phyloP scores from a whole-genome alignment of 192 early-diverging fungal genomes.

The Lunasporangiospora selenospora region DNA sequence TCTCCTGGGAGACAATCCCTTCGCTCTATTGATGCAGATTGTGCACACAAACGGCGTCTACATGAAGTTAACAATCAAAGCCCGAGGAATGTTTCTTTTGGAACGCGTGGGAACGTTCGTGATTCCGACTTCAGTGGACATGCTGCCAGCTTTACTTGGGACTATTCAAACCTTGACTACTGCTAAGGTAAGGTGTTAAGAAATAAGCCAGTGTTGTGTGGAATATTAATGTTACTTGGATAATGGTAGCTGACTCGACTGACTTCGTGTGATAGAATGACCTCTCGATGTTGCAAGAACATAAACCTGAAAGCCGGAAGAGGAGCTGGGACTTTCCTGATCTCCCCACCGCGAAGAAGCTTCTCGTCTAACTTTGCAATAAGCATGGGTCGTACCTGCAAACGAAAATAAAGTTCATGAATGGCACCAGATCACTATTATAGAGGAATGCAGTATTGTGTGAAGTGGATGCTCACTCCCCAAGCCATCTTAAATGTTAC shows the following conservation, averaged over 20 bases:
- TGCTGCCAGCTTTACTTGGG: slow-evolving; percentile 6
- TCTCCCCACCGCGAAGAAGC: slow-evolving; percentile 5
- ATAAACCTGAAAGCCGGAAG: slow-evolving; percentile 6
- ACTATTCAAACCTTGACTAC: slow-evolving; percentile 5
- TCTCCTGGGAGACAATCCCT: slow-evolving; percentile 1
- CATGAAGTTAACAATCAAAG: slow-evolving; percentile 10
- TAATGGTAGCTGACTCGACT: neutral
- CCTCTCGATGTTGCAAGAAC: neutral
- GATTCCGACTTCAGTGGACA: slow-evolving; percentile 9
- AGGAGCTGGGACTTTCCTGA: slow-evolving; percentile 15
- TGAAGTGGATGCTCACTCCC: too few relatives aligned
- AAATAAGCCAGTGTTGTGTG: neutral
- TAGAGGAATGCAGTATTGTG: too few relatives aligned
- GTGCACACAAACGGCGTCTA: slow-evolving; percentile 1
- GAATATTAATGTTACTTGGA: too few relatives aligned
- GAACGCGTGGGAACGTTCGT: slow-evolving; percentile 7
- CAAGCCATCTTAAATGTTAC: too few relatives aligned
- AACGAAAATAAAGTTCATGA: too few relatives aligned
- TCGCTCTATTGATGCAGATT: slow-evolving; percentile 7
- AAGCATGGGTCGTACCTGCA: too few relatives aligned
- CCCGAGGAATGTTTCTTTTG: slow-evolving; percentile 15
- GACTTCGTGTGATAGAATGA: slow-evolving; percentile 1
- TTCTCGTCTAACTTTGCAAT: slow-evolving; percentile 12
- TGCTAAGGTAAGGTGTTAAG: slow-evolving; percentile 9
- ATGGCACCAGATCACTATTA: too few relatives aligned